A percentile compares a stretch with the other conserved stretches of the same genome.
Evolutionary conservation across 106 monocot genomes (phyloP).

Genomic region (Dendrobium catenatum): DNA sequence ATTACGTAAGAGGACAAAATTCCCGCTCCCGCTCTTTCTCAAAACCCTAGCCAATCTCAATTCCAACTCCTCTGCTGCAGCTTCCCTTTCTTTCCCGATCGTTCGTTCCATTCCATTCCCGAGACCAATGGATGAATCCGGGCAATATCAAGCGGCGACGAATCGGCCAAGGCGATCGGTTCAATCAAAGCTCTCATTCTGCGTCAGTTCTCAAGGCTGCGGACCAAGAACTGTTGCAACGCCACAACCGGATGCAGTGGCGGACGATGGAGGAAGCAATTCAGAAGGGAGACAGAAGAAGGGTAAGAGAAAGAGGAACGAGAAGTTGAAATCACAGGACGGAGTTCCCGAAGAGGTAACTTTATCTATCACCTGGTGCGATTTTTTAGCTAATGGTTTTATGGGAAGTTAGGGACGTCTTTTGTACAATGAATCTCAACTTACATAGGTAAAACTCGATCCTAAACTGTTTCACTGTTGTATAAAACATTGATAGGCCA

Average conservation of each 20-base stretch:
- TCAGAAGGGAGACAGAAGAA: background rate
- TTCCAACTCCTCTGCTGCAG: background rate
- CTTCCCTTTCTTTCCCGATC: background rate
- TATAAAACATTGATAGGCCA: background rate
- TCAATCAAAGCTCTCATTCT: slow-evolving; percentile 11
- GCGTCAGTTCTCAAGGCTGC: background rate
- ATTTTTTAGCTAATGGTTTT: background rate
- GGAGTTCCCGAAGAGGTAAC: slow-evolving; percentile 1
- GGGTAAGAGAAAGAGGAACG: background rate
- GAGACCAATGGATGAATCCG: background rate
- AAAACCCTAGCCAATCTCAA: slow-evolving; percentile 1
- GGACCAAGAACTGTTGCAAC: background rate
- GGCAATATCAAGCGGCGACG: background rate
- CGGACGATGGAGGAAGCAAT: background rate
- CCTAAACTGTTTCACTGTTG: background rate
- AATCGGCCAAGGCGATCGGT: slow-evolving; percentile 9
- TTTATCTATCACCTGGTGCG: background rate
- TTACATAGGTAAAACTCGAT: background rate
- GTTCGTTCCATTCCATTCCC: background rate
- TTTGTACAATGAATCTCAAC: background rate
- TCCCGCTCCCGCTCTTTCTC: background rate
- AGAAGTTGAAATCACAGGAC: background rate
- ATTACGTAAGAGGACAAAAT: too few relatives aligned
- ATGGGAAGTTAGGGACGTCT: background rate
- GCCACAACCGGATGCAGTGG: background rate